Evolutionary conservation across 441 rosid species (phyloP).

Genomic region (Isatis lusitanica): DNA sequence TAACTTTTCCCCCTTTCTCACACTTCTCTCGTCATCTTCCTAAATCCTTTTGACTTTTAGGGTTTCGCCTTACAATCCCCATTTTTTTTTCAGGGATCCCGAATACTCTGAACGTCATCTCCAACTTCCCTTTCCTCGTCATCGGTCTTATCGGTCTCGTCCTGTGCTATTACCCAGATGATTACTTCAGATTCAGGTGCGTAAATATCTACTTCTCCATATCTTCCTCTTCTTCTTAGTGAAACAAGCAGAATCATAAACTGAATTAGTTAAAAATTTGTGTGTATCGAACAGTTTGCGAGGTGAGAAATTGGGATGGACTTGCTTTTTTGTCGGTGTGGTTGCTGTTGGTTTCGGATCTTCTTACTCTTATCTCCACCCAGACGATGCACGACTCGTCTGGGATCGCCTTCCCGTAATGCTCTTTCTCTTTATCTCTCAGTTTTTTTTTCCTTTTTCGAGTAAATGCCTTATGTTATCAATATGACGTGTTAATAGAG

Average conservation of each 20-base stretch:
- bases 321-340: slow-evolving; percentile 75
- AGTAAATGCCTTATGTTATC: too few relatives aligned
- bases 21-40: not conserved
- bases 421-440: slow-evolving; percentile 19
- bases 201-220: not conserved
- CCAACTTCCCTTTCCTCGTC: slow-evolving; percentile 89
- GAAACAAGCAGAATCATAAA: not conserved
- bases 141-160: slow-evolving; percentile 80
- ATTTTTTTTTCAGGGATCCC: slow-evolving; percentile 70
- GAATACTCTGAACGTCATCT: slow-evolving; percentile 69
- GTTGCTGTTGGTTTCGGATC: slow-evolving; percentile 86
- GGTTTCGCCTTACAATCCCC: not conserved
- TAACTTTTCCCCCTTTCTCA: slow-evolving; percentile 16
- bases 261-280: not conserved
- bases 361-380: slow-evolving; percentile 84
- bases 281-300: slow-evolving; percentile 51
- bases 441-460: too few relatives aligned
- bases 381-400: slow-evolving; percentile 80
- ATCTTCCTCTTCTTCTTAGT: not conserved
- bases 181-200: slow-evolving; percentile 72
- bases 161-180: slow-evolving; percentile 50
- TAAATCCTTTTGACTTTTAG: not conserved
- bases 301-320: slow-evolving; percentile 92
- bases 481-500: too few relatives aligned
- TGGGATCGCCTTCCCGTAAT: slow-evolving; percentile 96